Percentiles rank a stretch among this genome's conserved stretches.
Conservation (phyloP, 176 grass and related monocot genomes). For the Triticum dicoccoides region DNA sequence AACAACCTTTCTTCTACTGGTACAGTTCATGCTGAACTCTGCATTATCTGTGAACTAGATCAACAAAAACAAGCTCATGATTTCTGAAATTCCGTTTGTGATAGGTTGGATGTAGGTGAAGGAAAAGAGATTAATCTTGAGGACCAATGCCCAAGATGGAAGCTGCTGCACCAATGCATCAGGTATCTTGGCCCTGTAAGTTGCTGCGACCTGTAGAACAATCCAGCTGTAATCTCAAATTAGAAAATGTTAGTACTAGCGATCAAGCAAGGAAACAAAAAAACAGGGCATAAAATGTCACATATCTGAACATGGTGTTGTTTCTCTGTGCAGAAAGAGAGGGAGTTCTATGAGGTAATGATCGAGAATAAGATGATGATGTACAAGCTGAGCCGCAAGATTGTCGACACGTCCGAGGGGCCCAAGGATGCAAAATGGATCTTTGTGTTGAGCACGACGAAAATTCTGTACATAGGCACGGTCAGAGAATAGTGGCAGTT, state of each 20-base stretch:
- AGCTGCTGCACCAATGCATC: slow-evolving; percentile 86
- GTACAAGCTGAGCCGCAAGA: slow-evolving; percentile 66
- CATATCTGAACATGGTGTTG: background rate
- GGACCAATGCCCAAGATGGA: slow-evolving; percentile 63
- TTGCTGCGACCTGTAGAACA: slow-evolving; percentile 7
- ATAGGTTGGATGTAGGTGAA: slow-evolving; percentile 92
- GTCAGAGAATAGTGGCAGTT: slow-evolving; percentile 4
- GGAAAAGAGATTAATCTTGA: slow-evolving; percentile 79
- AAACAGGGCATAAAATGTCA: background rate
- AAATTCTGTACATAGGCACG: slow-evolving; percentile 67
- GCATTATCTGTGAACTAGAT: slow-evolving; percentile 10
- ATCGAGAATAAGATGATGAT: slow-evolving; percentile 64
- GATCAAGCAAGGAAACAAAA: background rate
- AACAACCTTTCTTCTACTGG: slow-evolving; percentile 98
- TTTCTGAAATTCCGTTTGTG: slow-evolving; percentile 20
- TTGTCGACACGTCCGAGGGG: slow-evolving; percentile 60
- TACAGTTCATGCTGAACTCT: slow-evolving; percentile 31
- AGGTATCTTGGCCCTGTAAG: slow-evolving; percentile 97
- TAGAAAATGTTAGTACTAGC: background rate
- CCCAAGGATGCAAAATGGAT: slow-evolving; percentile 80
- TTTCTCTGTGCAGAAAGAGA: slow-evolving; percentile 78
- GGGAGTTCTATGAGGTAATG: slow-evolving; percentile 71
- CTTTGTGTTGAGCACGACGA: slow-evolving; percentile 91
- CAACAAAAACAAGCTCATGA: slow-evolving; percentile 23
- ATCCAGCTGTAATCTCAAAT: slow-evolving; percentile 8